Conservation (phyloP, 768 basidiomycete species). For the Lentinula edodes region DNA sequence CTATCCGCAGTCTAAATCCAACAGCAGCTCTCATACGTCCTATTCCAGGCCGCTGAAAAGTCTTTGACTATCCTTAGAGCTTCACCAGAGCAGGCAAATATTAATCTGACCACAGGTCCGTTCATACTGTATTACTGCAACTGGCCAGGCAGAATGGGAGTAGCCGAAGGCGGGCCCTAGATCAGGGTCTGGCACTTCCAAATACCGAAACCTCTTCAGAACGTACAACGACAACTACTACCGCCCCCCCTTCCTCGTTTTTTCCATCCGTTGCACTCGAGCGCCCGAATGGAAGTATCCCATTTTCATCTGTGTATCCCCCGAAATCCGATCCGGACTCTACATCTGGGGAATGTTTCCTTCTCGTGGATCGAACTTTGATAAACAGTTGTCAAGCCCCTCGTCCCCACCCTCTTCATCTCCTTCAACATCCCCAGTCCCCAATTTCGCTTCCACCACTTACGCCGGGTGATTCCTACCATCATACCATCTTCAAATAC, state of each 20-base stretch:
- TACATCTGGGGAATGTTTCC: neutral
- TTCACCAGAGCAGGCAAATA: constrained; percentile 75
- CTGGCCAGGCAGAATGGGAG: constrained; percentile 22
- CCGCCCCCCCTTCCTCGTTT: constrained; percentile 13
- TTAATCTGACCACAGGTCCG: constrained; percentile 66
- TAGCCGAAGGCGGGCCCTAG: constrained; percentile 14
- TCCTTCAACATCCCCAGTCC: neutral
- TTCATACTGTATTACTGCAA: constrained; percentile 6
- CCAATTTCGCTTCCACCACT: neutral
- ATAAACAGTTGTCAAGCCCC: constrained; percentile 1
- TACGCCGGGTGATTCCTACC: neutral
- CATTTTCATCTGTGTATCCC: constrained; percentile 24
- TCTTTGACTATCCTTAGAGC: constrained; percentile 73
- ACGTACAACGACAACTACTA: neutral
- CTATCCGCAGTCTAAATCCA: constrained; percentile 8
- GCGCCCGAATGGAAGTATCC: constrained; percentile 5
- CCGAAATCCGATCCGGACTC: constrained; percentile 10
- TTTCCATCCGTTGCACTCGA: constrained; percentile 22
- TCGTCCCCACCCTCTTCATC: neutral
- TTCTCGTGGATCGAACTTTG: constrained; percentile 9
- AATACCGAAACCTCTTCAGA: constrained; percentile 4
- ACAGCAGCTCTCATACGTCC: neutral
- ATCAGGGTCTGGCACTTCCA: neutral
- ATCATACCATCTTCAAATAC: neutral
- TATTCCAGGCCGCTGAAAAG: constrained; percentile 73